phyloP scores from a whole-genome alignment of 108 stramenopile genomes.

The Pseudonitzschia pungens region DNA sequence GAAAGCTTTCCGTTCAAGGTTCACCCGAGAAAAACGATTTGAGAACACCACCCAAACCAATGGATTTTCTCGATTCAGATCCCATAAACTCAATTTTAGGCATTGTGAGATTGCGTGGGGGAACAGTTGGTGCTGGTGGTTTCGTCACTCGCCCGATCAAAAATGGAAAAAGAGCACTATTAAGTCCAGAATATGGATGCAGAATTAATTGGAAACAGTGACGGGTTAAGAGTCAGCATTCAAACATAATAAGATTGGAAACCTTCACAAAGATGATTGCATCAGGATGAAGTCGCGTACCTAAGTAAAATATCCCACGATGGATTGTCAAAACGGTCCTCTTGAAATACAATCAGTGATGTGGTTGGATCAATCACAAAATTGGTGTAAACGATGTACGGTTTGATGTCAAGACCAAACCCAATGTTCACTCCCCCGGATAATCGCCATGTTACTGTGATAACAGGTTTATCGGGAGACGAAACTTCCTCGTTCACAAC shows the following conservation, averaged over 20 bases:
- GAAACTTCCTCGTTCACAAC: slow-evolving; percentile 43
- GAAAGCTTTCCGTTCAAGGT: neutral
- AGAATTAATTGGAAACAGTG: neutral
- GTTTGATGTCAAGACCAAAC: slow-evolving; percentile 76
- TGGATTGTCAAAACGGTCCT: slow-evolving; percentile 80
- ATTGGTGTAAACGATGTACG: slow-evolving; percentile 82
- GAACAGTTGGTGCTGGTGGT: slow-evolving; percentile 53
- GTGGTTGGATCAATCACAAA: slow-evolving; percentile 61
- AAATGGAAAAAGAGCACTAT: slow-evolving; percentile 60
- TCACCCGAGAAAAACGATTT: slow-evolving; percentile 4
- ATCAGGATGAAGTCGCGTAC: slow-evolving; percentile 2
- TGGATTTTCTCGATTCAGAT: neutral
- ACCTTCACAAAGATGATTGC: neutral
- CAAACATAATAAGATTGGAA: neutral
- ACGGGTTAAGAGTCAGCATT: neutral
- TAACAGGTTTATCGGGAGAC: slow-evolving; percentile 32
- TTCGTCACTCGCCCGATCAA: slow-evolving; percentile 63
- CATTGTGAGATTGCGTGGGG: slow-evolving; percentile 32
- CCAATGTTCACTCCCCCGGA: slow-evolving; percentile 78
- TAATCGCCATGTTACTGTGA: slow-evolving; percentile 79
- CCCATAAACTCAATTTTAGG: slow-evolving; percentile 9
- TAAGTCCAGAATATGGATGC: neutral
- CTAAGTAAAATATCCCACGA: slow-evolving; percentile 53
- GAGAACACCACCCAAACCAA: neutral
- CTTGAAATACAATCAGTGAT: slow-evolving; percentile 72